Evolutionary conservation across 164 flowering plant species (phyloP).

Genomic region (Sextonia rubra): DNA sequence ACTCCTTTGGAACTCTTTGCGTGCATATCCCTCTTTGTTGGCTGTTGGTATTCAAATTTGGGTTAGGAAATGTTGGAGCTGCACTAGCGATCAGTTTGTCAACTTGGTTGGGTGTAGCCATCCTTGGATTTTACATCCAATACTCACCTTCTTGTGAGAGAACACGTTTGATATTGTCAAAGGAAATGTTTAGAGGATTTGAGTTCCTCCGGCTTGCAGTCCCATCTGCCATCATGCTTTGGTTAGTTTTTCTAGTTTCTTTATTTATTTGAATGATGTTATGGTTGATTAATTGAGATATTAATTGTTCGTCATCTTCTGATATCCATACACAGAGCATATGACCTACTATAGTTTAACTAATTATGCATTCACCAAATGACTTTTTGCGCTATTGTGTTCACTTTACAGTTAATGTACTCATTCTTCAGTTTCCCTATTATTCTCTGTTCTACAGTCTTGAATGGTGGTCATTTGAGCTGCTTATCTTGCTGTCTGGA

Average conservation of each 20-base stretch:
- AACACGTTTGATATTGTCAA: constrained; percentile 20
- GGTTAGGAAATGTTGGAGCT: constrained; percentile 21
- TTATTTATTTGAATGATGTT: not conserved
- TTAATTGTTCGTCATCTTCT: no score
- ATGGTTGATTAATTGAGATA: not conserved
- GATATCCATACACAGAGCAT: no score
- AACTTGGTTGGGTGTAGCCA: constrained; percentile 18
- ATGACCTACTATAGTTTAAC: no score
- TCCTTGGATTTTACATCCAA: constrained; percentile 16
- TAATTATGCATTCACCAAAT: no score
- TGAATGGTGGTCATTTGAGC: constrained; percentile 82
- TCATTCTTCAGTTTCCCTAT: not conserved
- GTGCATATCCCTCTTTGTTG: constrained; percentile 17
- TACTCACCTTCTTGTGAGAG: constrained; percentile 18
- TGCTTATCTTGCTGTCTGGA: constrained; percentile 62
- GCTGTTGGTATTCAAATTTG: constrained; percentile 20
- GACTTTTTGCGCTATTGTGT: no score
- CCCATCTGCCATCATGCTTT: constrained; percentile 25
- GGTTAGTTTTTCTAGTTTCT: constrained; percentile 12
- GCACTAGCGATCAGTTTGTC: constrained; percentile 21
- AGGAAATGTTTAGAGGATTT: constrained; percentile 11
- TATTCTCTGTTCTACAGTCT: constrained; percentile 31
- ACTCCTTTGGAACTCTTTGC: constrained; percentile 13
- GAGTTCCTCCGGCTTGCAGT: constrained; percentile 16
- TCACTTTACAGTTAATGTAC: no score